phyloP scores from a whole-genome alignment of 1,139 yeast species.

The Debaryomyces sp. region DNA sequence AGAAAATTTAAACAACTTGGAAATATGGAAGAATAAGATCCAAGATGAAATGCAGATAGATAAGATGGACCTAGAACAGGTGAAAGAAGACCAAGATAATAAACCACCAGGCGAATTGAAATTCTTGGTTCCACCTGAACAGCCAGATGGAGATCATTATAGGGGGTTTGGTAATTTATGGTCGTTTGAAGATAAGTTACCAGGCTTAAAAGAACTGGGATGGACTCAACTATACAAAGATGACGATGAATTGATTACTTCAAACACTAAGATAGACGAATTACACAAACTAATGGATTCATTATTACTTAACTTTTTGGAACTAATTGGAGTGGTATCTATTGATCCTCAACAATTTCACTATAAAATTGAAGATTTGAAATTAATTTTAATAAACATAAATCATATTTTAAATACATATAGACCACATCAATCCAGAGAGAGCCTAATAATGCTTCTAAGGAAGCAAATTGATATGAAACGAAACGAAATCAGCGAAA shows the following conservation, averaged over 20 bases:
- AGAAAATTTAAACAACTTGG: conserved; percentile 51
- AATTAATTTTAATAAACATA: conserved; percentile 76
- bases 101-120: conserved; percentile 45
- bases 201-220: conserved; percentile 67
- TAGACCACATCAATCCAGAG: conserved; percentile 88
- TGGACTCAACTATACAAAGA: conserved; percentile 64
- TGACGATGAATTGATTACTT: conserved; percentile 47
- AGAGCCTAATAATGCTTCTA: conserved; percentile 71
- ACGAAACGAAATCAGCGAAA: conserved; percentile 52
- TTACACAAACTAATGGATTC: conserved; percentile 72
- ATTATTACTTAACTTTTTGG: conserved; percentile 69
- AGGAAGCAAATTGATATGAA: conserved; percentile 63
- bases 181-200: conserved; percentile 74
- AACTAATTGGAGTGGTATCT: conserved; percentile 72
- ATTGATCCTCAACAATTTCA: conserved; percentile 69
- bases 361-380: conserved; percentile 66
- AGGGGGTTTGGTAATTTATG: conserved; percentile 82
- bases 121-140: conserved; percentile 65
- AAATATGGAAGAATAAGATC: conserved; percentile 21
- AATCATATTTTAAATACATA: conserved; percentile 84
- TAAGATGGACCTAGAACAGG: conserved; percentile 6
- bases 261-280: conserved; percentile 61
- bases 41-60: conserved; percentile 10
- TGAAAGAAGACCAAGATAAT: conserved; percentile 8
- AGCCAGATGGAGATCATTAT: conserved; percentile 63